These are phyloP conservation scores for Nitzschia putrida DNA, from an alignment of 108 stramenopile species.

Conservation along the genomic window DNA sequence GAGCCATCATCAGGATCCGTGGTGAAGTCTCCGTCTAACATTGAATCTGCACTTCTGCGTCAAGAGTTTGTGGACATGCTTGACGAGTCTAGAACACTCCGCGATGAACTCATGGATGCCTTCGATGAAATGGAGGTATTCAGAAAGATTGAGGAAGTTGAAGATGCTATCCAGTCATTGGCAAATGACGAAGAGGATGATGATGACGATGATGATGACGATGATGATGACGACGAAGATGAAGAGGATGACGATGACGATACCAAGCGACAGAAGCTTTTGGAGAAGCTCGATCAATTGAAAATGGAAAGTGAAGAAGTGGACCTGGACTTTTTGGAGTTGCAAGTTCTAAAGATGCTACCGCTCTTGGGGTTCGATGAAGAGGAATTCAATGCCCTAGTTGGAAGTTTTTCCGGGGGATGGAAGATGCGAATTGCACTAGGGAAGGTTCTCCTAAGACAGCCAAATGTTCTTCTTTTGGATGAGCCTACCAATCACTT, in stretches of 20 bases:
- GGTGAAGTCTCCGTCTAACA: conserved; percentile 72
- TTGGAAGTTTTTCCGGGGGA: conserved; percentile 93
- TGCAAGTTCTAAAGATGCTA: conserved; percentile 89
- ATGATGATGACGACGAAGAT: conserved; percentile 68
- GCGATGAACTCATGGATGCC: conserved; percentile 90
- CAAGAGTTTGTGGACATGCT: conserved; percentile 96
- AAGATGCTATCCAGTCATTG: conserved; percentile 65
- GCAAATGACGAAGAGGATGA: conserved; percentile 52
- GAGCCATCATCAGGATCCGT: conserved; percentile 95
- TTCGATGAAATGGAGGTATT: conserved; percentile 73
- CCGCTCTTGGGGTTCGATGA: conserved; percentile 92
- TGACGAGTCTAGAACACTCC: conserved; percentile 69
- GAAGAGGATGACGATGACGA: conserved; percentile 49
- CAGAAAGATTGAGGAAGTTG: conserved; percentile 65
- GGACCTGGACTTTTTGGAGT: conserved; percentile 82
- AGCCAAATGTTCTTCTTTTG: conserved; percentile 92
- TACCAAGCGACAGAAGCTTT: conserved; percentile 82
- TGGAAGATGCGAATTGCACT: conserved; percentile 99
- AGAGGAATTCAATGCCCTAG: conserved; percentile 81
- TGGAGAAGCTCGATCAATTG: conserved; percentile 89
- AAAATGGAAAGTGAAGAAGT: conserved; percentile 82
- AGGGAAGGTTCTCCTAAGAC: conserved; percentile 91
- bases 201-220: conserved; percentile 44
- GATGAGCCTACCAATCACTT: conserved; percentile 90
- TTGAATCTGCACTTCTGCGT: conserved; percentile 91